phyloP scores from a whole-genome alignment of 139 green algal species.

The Coelastrella sp. region DNA sequence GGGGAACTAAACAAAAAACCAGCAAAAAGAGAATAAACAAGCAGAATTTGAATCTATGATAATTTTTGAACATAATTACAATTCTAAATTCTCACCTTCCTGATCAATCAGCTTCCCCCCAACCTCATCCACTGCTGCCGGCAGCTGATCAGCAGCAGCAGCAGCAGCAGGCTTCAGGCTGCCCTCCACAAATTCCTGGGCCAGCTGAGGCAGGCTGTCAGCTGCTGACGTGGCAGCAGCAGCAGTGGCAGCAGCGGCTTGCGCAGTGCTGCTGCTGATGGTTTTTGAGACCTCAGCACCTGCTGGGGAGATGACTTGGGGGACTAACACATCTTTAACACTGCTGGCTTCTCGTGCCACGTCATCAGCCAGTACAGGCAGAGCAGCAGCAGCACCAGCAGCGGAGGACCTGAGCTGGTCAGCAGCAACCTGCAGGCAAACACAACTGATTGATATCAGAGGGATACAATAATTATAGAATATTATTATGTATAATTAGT shows the following conservation, averaged over 20 bases:
- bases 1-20: too few species aligned
- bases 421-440: background rate
- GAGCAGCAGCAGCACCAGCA: slow-evolving; percentile 16
- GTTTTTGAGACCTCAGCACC: background rate
- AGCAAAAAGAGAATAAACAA: too few species aligned
- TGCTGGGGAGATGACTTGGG: background rate
- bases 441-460: background rate
- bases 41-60: too few species aligned
- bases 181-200: slow-evolving; percentile 9
- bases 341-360: background rate
- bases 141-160: background rate
- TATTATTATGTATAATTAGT: too few species aligned
- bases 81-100: background rate
- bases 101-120: background rate
- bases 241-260: slow-evolving; percentile 8
- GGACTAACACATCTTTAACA: background rate
- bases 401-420: background rate
- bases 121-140: background rate
- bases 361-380: background rate
- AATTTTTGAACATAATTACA: too few species aligned
- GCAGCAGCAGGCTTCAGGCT: slow-evolving; percentile 19
- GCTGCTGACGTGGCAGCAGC: background rate
- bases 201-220: background rate
- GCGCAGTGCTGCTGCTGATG: background rate
- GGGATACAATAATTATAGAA: background rate